Evolutionary conservation across 768 basidiomycete species (phyloP).

Genomic region (Kwoniella dendrophila): DNA sequence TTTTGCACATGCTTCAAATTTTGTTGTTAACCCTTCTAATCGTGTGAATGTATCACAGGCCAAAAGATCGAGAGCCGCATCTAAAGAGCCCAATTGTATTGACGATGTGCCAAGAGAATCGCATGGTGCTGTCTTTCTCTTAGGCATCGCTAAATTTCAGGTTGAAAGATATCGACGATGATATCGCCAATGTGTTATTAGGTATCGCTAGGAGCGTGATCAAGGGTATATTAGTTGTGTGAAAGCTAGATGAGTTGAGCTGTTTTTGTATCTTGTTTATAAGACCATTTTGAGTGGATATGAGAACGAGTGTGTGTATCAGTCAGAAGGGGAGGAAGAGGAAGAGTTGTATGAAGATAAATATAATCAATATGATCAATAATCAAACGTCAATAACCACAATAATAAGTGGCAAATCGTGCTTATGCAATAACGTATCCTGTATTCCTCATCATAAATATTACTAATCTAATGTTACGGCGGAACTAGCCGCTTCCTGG

Average conservation of each 20-base stretch:
- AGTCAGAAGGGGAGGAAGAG: too few species aligned
- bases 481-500: background rate
- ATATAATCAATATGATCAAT: too few species aligned
- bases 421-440: conserved; percentile 11
- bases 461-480: background rate
- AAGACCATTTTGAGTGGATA: background rate
- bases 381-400: too few species aligned
- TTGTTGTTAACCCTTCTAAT: conserved; percentile 27
- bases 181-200: background rate
- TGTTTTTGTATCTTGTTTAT: background rate
- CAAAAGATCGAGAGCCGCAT: conserved; percentile 52
- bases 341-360: background rate
- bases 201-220: too few species aligned
- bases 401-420: background rate
- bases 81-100: conserved; percentile 35
- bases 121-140: conserved; percentile 35
- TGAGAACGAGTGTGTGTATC: background rate
- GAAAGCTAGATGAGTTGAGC: background rate
- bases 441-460: background rate
- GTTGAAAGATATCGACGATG: background rate
- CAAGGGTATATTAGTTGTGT: background rate
- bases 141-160: conserved; percentile 28
- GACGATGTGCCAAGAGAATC: background rate
- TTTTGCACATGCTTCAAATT: conserved; percentile 40
- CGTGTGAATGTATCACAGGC: conserved; percentile 47